Evolutionary conservation across 148 eudicot genomes (phyloP).

Genomic region (Amaranthus cruentus): DNA sequence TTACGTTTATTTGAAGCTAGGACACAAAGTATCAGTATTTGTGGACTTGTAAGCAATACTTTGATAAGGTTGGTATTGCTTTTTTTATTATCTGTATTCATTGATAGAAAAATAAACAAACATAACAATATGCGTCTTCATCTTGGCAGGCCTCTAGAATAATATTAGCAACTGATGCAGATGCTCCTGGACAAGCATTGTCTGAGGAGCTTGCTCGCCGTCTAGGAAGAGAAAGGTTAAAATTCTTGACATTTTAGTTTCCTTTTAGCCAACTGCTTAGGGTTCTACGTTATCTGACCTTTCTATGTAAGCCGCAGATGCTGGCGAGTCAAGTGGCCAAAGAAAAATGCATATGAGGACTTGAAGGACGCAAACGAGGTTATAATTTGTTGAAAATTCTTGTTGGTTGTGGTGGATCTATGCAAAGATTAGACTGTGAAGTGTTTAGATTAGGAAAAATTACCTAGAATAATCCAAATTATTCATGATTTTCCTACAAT

Average conservation of each 20-base stretch:
- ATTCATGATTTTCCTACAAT: too few relatives aligned
- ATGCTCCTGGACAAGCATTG: conserved; percentile 91
- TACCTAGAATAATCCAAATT: too few relatives aligned
- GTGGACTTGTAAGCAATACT: conserved; percentile 83
- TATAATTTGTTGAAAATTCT: neutral
- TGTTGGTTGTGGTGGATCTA: conserved; percentile 3
- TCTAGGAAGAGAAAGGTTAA: conserved; percentile 85
- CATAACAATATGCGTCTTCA: neutral
- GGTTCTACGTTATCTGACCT: neutral
- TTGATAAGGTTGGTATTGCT: conserved; percentile 53
- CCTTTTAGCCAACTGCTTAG: conserved; percentile 2
- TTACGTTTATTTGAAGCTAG: conserved; percentile 51
- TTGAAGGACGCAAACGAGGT: conserved; percentile 99
- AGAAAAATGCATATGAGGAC: conserved; percentile 44
- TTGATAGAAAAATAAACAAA: neutral
- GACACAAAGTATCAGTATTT: conserved; percentile 78
- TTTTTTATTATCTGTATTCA: neutral
- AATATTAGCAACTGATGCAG: conserved; percentile 91
- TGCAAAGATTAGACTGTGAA: neutral
- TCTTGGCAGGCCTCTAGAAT: conserved; percentile 76
- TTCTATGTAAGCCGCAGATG: conserved; percentile 45
- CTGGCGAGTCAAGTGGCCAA: conserved; percentile 96
- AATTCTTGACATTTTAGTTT: neutral
- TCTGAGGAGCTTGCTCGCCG: conserved; percentile 98
- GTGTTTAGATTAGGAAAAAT: neutral